Conservation (phyloP, 2,329 filamentous ascomycete species). For the Parafenestella ontariensis region DNA sequence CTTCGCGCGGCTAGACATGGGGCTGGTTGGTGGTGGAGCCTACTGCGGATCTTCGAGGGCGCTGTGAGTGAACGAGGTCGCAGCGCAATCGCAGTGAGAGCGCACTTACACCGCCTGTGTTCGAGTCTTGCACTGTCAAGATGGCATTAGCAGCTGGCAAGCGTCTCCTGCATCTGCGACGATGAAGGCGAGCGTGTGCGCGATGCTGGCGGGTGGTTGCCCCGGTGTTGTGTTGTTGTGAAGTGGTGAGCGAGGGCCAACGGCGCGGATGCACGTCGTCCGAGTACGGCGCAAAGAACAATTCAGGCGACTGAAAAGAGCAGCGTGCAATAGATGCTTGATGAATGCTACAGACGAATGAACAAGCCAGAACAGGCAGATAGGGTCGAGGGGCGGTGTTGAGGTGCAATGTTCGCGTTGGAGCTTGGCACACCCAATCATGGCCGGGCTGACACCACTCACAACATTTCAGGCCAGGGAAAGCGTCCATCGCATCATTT, state of each 20-base stretch:
- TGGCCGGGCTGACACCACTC: slow-evolving; percentile 15
- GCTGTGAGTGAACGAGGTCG: slow-evolving; percentile 25
- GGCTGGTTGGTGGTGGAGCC: slow-evolving; percentile 29
- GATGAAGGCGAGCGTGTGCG: slow-evolving; percentile 19
- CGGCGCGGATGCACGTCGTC: slow-evolving; percentile 27
- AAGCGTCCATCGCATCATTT: slow-evolving; percentile 20
- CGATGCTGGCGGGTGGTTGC: slow-evolving; percentile 26
- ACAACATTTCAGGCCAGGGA: slow-evolving; percentile 20
- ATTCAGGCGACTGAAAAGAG: slow-evolving; percentile 9
- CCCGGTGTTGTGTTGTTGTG: slow-evolving; percentile 32
- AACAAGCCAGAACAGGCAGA: slow-evolving; percentile 18
- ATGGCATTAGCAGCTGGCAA: slow-evolving; percentile 34
- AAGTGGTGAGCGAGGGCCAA: slow-evolving; percentile 16
- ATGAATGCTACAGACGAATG: slow-evolving; percentile 19
- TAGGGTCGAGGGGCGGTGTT: slow-evolving; percentile 24
- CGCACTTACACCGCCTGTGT: slow-evolving; percentile 35
- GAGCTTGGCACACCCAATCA: slow-evolving; percentile 30
- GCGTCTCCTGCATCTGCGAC: slow-evolving; percentile 29
- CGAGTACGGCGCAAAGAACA: slow-evolving; percentile 3
- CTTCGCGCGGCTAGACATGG: slow-evolving; percentile 50
- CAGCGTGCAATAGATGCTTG: slow-evolving; percentile 14
- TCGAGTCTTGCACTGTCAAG: slow-evolving; percentile 11
- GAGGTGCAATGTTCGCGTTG: too few relatives aligned
- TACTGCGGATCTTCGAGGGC: slow-evolving; percentile 24
- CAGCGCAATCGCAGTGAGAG: slow-evolving; percentile 12